Conservation (phyloP, 345 rosid genomes). For the Carallia brachiata region DNA sequence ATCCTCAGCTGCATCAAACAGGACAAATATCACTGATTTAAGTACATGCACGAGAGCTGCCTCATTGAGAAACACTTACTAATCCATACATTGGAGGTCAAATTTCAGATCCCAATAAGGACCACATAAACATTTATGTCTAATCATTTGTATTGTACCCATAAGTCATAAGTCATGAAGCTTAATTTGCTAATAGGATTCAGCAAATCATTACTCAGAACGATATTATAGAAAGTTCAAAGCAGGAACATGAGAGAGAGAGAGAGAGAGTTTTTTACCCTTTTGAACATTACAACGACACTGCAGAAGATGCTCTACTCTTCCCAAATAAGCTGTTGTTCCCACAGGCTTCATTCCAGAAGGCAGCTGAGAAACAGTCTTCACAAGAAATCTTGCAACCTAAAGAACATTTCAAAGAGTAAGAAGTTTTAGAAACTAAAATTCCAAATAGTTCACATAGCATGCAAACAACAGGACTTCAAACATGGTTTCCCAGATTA, state of each 20-base stretch:
- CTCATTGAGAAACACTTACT: background rate
- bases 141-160: background rate
- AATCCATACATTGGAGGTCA: background rate
- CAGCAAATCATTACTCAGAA: constrained; percentile 10
- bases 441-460: background rate
- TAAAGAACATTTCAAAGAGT: constrained; percentile 20
- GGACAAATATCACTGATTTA: background rate
- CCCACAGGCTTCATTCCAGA: constrained; percentile 89
- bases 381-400: constrained; percentile 97
- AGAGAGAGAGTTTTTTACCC: constrained; percentile 25
- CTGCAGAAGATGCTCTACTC: constrained; percentile 65
- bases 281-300: constrained; percentile 61
- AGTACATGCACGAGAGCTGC: background rate
- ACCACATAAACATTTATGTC: background rate
- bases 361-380: constrained; percentile 79
- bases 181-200: background rate
- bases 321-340: constrained; percentile 83
- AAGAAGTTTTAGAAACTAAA: constrained; percentile 4
- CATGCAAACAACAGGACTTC: background rate
- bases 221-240: background rate
- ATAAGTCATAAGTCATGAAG: background rate
- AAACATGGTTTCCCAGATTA: too few species aligned
- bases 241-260: too few species aligned
- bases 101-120: background rate
- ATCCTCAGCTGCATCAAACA: constrained; percentile 61